These are phyloP conservation scores for Macrocystidia cucumis DNA, from an alignment of 1,284 basidiomycete species.

Conservation along the genomic window DNA sequence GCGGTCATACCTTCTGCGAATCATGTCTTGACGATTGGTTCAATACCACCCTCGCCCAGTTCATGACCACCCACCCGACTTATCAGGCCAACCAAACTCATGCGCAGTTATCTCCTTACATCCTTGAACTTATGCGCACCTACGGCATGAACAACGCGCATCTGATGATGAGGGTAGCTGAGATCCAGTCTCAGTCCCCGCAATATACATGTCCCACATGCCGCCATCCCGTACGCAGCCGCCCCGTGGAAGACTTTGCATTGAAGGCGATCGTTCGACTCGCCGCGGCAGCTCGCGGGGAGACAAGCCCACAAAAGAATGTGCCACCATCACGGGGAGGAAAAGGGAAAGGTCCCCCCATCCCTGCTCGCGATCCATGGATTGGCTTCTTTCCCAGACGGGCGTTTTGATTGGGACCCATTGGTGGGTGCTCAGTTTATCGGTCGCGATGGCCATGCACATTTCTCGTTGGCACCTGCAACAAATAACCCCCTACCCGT, in stretches of 20 bases:
- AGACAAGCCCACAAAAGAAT: slow-evolving; percentile 34
- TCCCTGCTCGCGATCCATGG: slow-evolving; percentile 28
- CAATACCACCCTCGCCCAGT: slow-evolving; percentile 37
- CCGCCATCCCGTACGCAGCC: slow-evolving; percentile 34
- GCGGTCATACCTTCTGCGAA: slow-evolving; percentile 66
- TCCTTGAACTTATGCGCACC: slow-evolving; percentile 11
- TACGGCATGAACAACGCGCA: too few relatives aligned
- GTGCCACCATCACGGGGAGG: too few relatives aligned
- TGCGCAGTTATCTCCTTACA: slow-evolving; percentile 11
- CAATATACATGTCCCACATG: slow-evolving; percentile 63
- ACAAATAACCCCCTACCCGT: too few relatives aligned
- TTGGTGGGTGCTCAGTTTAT: too few relatives aligned
- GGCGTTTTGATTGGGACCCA: slow-evolving; percentile 3
- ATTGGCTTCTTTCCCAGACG: slow-evolving; percentile 41
- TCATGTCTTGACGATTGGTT: slow-evolving; percentile 65
- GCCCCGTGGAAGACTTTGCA: slow-evolving; percentile 51
- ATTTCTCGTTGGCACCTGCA: too few relatives aligned
- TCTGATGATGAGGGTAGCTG: too few relatives aligned
- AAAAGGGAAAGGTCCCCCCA: slow-evolving; percentile 6
- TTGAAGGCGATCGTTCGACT: slow-evolving; percentile 48
- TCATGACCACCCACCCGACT: slow-evolving; percentile 38
- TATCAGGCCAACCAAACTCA: slow-evolving; percentile 25
- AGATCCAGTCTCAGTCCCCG: slow-evolving; percentile 23
- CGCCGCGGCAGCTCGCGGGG: slow-evolving; percentile 37
- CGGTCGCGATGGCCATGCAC: too few relatives aligned